Evolutionary conservation across 2,329 filamentous ascomycete genomes (phyloP).

Genomic region (Colletotrichum higginsianum): DNA sequence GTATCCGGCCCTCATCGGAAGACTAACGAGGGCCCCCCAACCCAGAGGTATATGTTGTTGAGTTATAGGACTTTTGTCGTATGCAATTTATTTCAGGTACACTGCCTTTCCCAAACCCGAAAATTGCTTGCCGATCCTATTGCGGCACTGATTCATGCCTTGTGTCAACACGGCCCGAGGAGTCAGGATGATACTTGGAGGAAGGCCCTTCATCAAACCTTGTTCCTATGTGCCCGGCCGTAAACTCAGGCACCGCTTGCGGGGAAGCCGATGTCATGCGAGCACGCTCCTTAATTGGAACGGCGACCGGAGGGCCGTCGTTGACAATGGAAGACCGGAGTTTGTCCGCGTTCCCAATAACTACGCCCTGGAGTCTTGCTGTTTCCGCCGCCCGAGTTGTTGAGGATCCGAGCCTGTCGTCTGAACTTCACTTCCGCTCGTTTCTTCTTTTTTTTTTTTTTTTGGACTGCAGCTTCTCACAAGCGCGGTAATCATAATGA

Average conservation of each 20-base stretch:
- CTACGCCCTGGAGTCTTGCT: conserved; percentile 2
- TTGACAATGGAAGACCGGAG: no score
- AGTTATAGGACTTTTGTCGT: not conserved
- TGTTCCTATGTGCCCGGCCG: not conserved
- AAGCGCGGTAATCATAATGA: conserved; percentile 2
- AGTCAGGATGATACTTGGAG: not conserved
- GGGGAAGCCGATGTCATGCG: conserved; percentile 13
- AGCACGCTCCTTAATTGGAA: not conserved
- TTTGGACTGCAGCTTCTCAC: not conserved
- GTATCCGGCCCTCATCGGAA: not conserved
- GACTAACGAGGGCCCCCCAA: not conserved
- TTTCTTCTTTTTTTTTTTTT: not conserved
- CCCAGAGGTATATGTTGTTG: not conserved
- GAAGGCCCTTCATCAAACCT: not conserved
- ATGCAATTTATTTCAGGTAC: not conserved
- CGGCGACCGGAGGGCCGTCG: not conserved
- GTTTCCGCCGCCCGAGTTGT: not conserved
- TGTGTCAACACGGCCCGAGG: no score
- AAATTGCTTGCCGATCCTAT: not conserved
- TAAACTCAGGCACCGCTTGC: not conserved
- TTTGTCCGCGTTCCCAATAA: not conserved
- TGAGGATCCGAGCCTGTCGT: not conserved
- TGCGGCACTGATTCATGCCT: not conserved
- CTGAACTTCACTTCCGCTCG: not conserved
- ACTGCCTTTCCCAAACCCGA: not conserved